These are phyloP conservation scores for Rhizopogon salebrosus DNA, from an alignment of 768 basidiomycete genomes.

Conservation along the genomic window DNA sequence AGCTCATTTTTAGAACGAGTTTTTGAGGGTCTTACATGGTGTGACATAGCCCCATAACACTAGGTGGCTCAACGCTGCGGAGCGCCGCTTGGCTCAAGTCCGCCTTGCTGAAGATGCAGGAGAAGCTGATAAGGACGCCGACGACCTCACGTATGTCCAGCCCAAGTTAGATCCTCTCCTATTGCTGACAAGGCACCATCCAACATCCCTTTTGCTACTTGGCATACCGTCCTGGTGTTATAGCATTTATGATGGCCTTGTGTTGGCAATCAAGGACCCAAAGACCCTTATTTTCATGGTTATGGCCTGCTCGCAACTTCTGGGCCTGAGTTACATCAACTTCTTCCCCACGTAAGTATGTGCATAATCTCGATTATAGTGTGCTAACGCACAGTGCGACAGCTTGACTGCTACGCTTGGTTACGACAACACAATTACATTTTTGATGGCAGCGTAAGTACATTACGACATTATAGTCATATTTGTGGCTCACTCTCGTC, in stretches of 20 bases:
- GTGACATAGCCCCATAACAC: slow-evolving; percentile 52
- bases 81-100: slow-evolving; percentile 58
- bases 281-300: slow-evolving; percentile 50
- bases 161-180: not conserved
- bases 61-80: slow-evolving; percentile 46
- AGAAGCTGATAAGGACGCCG: slow-evolving; percentile 52
- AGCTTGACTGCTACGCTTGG: slow-evolving; percentile 59
- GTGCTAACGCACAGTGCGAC: not conserved
- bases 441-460: slow-evolving; percentile 57
- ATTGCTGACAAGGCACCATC: not conserved
- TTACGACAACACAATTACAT: slow-evolving; percentile 50
- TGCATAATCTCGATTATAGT: not conserved
- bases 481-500: not conserved
- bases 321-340: slow-evolving; percentile 55
- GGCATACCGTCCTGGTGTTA: not conserved
- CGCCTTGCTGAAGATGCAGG: slow-evolving; percentile 66
- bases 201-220: not conserved
- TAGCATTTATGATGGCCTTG: slow-evolving; percentile 48
- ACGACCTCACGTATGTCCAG: slow-evolving; percentile 10
- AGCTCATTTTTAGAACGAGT: not conserved
- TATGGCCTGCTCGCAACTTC: slow-evolving; percentile 43
- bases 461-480: not conserved
- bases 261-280: slow-evolving; percentile 50
- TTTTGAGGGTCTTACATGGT: not conserved
- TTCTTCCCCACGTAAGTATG: slow-evolving; percentile 49